Conservation (phyloP, 2,329 filamentous ascomycete genomes). For the Shiraia bambusicola region DNA sequence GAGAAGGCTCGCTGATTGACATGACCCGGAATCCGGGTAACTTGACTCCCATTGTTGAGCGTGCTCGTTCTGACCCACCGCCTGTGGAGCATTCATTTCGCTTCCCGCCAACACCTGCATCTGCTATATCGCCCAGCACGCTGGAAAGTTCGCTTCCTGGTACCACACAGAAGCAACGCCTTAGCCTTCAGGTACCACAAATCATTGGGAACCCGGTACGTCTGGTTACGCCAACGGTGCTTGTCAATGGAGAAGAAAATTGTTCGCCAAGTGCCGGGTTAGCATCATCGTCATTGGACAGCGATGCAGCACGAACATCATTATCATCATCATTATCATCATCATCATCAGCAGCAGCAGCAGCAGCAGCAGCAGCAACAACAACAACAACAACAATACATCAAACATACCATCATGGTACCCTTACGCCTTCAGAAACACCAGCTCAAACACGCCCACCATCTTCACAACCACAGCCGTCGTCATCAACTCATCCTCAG, state of each 20-base stretch:
- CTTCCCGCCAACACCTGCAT: constrained; percentile 44
- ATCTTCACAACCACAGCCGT: constrained; percentile 15
- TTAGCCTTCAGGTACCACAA: constrained; percentile 65
- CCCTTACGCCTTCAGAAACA: constrained; percentile 35
- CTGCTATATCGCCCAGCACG: constrained; percentile 35
- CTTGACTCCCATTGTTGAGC: constrained; percentile 48
- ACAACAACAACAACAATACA: constrained; percentile 24
- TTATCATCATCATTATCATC: no score
- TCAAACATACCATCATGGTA: constrained; percentile 24
- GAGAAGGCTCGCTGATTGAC: constrained; percentile 51
- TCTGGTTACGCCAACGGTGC: constrained; percentile 60
- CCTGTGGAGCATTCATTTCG: constrained; percentile 39
- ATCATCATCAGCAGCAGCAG: no score
- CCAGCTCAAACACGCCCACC: constrained; percentile 24
- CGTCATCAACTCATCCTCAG: constrained; percentile 12
- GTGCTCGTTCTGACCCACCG: constrained; percentile 46
- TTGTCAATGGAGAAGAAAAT: constrained; percentile 54
- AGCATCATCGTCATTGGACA: constrained; percentile 24
- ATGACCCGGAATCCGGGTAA: constrained; percentile 46
- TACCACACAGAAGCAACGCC: constrained; percentile 47
- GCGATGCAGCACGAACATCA: constrained; percentile 18
- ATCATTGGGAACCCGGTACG: constrained; percentile 62
- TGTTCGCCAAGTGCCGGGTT: constrained; percentile 25
- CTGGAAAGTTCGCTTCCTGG: constrained; percentile 27
- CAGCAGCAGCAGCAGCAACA: constrained; percentile 16